phyloP scores from a whole-genome alignment of 345 rosid species.

The Syzygium oleosum region DNA sequence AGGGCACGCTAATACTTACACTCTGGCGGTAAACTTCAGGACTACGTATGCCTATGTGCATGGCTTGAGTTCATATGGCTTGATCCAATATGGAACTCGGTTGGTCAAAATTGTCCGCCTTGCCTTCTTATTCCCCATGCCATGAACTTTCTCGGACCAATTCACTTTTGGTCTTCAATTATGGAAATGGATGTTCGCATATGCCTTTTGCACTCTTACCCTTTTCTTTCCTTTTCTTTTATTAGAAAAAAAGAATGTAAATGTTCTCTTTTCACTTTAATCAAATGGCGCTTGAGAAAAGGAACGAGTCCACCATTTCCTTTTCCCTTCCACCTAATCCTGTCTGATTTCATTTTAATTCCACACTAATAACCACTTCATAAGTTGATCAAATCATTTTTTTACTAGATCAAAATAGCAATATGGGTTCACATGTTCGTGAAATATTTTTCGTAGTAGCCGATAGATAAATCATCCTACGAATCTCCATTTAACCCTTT shows the following conservation, averaged over 20 bases:
- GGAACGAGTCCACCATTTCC: neutral
- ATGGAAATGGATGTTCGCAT: neutral
- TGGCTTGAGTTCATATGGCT: neutral
- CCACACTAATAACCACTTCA: neutral
- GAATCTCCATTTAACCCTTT: neutral
- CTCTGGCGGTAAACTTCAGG: neutral
- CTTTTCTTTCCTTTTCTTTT: neutral
- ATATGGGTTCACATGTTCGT: too few species aligned
- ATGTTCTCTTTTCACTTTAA: neutral
- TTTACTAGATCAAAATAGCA: neutral
- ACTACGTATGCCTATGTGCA: neutral
- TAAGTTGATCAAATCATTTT: neutral
- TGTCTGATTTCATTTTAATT: neutral
- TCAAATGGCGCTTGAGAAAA: neutral
- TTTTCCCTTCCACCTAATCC: neutral
- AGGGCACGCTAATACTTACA: neutral
- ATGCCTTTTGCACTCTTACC: neutral
- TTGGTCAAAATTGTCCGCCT: neutral
- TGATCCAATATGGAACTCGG: neutral
- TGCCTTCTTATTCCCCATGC: neutral
- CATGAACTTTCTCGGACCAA: neutral
- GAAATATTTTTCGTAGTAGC: neutral
- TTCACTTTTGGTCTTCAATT: neutral
- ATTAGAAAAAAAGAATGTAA: neutral
- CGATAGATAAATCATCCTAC: neutral